These are phyloP conservation scores for Potentilla sterilis DNA, from an alignment of 306 rosid genomes.

Conservation along the genomic window DNA sequence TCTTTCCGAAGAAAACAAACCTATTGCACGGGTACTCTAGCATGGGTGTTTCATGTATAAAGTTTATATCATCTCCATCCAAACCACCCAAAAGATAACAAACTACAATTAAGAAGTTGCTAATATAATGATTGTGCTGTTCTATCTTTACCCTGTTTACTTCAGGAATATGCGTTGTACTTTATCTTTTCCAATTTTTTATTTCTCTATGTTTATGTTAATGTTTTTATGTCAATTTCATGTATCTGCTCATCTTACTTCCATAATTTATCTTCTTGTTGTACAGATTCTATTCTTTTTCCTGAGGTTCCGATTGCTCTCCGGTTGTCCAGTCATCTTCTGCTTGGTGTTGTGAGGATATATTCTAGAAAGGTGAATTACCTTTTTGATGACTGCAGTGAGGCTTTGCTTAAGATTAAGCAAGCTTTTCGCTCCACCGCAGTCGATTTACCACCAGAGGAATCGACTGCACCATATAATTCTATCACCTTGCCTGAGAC, in stretches of 20 bases:
- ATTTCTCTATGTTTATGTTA: neutral
- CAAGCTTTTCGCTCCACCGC: constrained; percentile 98
- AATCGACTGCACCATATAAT: constrained; percentile 99
- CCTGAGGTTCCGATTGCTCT: constrained; percentile 98
- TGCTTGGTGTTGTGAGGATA: constrained; percentile 99
- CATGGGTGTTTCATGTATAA: neutral
- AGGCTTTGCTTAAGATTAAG: constrained; percentile 98
- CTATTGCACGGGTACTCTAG: neutral
- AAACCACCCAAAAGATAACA: neutral
- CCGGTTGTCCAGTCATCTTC: constrained; percentile 97
- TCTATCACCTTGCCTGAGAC: constrained; percentile 98
- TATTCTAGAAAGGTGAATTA: constrained; percentile 99
- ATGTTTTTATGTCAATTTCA: neutral
- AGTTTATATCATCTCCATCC: neutral
- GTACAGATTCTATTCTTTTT: constrained; percentile 94
- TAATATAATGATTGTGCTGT: neutral
- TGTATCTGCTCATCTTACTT: constrained; percentile 27
- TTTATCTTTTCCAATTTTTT: neutral
- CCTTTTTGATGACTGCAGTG: constrained; percentile 99
- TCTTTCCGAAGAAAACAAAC: neutral
- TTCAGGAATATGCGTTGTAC: neutral
- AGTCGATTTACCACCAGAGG: constrained; percentile 99
- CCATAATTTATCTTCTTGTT: constrained; percentile 20
- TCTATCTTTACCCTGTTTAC: neutral
- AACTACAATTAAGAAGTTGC: neutral